Evolutionary conservation across 2,329 filamentous ascomycete species (phyloP).

Genomic region (Chaetomiaceae sp.): DNA sequence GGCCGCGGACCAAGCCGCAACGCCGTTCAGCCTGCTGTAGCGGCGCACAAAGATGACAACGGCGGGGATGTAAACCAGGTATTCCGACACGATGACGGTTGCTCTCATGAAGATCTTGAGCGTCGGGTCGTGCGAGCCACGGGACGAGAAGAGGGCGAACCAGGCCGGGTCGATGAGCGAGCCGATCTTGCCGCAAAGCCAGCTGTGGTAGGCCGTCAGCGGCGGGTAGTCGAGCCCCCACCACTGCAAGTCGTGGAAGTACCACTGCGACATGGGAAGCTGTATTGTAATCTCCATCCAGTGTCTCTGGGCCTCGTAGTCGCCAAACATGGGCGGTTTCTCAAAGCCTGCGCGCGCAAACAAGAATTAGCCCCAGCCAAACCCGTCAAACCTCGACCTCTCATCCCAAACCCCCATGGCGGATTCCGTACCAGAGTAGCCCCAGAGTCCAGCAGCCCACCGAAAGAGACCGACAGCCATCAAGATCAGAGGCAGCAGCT

Average conservation of each 20-base stretch:
- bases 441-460: constrained; percentile 90
- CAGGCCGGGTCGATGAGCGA: constrained; percentile 72
- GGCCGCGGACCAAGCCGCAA: constrained; percentile 75
- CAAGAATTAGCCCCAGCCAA: too few relatives aligned
- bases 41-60: constrained; percentile 79
- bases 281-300: constrained; percentile 98
- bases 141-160: constrained; percentile 81
- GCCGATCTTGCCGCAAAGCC: constrained; percentile 86
- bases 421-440: constrained; percentile 69
- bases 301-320: constrained; percentile 96
- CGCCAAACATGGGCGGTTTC: constrained; percentile 85
- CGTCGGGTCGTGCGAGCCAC: constrained; percentile 70
- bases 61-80: constrained; percentile 82
- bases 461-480: constrained; percentile 89
- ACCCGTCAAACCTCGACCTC: too few relatives aligned
- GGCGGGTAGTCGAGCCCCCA: constrained; percentile 98
- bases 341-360: constrained; percentile 55
- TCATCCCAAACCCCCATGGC: too few relatives aligned
- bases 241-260: constrained; percentile 93
- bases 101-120: constrained; percentile 96
- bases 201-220: constrained; percentile 96
- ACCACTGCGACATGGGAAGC: constrained; percentile 90
- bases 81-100: constrained; percentile 86
- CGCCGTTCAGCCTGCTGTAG: constrained; percentile 68
- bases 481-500: constrained; percentile 78